Evolutionary conservation across 1,284 basidiomycete species (phyloP), one percentile per base, ranked within the genome.

Genomic region (Ceratobasidium theobromae): DNA sequence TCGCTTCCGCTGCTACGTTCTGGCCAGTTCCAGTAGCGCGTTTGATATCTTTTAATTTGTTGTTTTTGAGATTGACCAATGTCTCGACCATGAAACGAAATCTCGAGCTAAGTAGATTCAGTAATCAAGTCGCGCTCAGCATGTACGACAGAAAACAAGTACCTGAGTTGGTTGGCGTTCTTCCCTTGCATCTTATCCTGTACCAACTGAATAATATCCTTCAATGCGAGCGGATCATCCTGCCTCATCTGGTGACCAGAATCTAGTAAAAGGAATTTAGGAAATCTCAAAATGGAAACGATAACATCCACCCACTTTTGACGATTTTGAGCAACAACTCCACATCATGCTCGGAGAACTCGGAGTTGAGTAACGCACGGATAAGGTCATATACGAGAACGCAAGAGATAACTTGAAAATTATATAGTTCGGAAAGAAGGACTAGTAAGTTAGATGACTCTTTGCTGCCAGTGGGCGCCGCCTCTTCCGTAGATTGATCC

Each of bases 51-150:
- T 65, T 65, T 14, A 66, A 72, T 74, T 91, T 95, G 77, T 95
- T 96, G 74, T 94, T 95, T 75, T 95, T 95, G 53, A 97, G 82
- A 74, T 94, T 92, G 25, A 83, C 84, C 23, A 98, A 79, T 0
- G 92, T 95, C 76, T 98, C 95, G 57, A 96, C 79, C 94, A 98
- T 95, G 78, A 97, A 98, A 21, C 86, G 85, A 9, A 89, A 89
- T 41, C 91, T 86, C 14, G 91, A 93, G 74, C 90, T 93, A 69
- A 16, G 25, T 38, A 40, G 16, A 32, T n/a, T n/a, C 18, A 38
- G 23, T 27, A 46, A 40, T 35, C n/a, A 11, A n/a, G 16, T 30
- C 23, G 27, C 28, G 14, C 43, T n/a, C 1, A 52, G 21, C n/a
- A 32, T 25, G 21, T 16, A 35, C 46, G 21, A 70, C 76, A 32